These are phyloP conservation scores for Trichoderma sp. DNA, from an alignment of 2,329 filamentous ascomycete species.

Conservation along the genomic window DNA sequence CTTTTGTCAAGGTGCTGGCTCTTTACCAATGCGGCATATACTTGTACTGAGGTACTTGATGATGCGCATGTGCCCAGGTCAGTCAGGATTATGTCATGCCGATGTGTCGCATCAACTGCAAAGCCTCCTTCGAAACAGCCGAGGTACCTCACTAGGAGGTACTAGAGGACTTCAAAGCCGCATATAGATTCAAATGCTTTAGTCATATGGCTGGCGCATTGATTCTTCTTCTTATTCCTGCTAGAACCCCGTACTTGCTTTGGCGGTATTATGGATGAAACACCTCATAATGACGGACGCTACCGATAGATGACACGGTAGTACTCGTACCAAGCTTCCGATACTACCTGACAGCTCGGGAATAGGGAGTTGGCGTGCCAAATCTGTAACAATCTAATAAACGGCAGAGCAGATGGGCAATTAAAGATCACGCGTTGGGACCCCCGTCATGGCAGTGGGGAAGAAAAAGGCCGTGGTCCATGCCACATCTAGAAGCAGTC, in stretches of 20 bases:
- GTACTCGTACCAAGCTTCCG: not conserved
- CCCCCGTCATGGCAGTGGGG: not conserved
- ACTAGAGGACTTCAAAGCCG: not conserved
- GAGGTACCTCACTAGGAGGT: not conserved
- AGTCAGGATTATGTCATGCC: not conserved
- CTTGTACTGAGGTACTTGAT: not conserved
- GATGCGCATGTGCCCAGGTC: not conserved
- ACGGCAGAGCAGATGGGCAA: not conserved
- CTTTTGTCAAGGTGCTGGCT: not conserved
- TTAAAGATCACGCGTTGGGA: not conserved
- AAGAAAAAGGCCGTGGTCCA: not conserved
- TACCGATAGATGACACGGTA: not conserved
- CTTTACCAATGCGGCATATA: not conserved
- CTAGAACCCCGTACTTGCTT: not conserved
- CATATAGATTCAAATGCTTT: not conserved
- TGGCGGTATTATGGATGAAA: not conserved
- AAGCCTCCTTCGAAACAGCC: not conserved
- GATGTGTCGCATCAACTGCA: not conserved
- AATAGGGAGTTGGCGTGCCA: not conserved
- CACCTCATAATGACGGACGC: not conserved
- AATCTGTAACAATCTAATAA: not conserved
- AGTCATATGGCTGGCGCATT: not conserved
- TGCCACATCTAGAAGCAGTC: conserved; percentile 7
- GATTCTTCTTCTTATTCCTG: not conserved
- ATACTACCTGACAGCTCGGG: not conserved